These are phyloP conservation scores for Hippophae tibetana DNA, from an alignment of 306 rosid species.

Conservation along the genomic window DNA sequence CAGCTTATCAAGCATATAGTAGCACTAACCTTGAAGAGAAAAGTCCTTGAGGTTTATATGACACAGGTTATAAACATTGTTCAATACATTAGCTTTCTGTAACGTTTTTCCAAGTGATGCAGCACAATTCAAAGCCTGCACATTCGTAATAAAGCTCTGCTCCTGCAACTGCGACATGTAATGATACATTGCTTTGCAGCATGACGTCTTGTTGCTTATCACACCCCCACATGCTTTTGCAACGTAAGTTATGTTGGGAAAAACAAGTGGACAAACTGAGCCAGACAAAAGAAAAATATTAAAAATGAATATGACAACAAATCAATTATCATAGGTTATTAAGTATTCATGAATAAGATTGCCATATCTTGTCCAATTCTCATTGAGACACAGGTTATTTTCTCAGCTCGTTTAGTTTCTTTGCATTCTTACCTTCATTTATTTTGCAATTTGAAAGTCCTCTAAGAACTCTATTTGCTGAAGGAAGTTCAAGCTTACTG, in stretches of 20 bases:
- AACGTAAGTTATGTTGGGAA: conserved; percentile 39
- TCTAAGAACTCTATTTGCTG: conserved; percentile 44
- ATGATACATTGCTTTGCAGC: conserved; percentile 46
- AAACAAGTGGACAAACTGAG: conserved; percentile 54
- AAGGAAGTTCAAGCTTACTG: conserved; percentile 36
- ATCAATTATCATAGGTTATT: conserved; percentile 4
- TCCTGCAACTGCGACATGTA: conserved; percentile 51
- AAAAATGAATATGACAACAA: conserved; percentile 20
- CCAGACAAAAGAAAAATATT: conserved; percentile 13
- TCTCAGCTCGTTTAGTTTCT: not conserved
- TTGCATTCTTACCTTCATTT: conserved; percentile 42
- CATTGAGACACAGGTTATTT: not conserved
- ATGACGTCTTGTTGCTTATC: conserved; percentile 31
- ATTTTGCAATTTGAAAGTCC: conserved; percentile 58
- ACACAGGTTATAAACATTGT: conserved; percentile 43
- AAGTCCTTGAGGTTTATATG: conserved; percentile 58
- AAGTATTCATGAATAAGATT: conserved; percentile 1
- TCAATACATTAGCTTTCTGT: conserved; percentile 42
- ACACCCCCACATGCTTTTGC: conserved; percentile 37
- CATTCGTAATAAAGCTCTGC: conserved; percentile 61
- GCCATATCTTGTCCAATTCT: not conserved
- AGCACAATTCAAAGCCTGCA: conserved; percentile 69
- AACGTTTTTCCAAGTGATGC: conserved; percentile 48
- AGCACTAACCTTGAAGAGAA: conserved; percentile 61
- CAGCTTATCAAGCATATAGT: conserved; percentile 4